Evolutionary conservation across 2,329 filamentous ascomycete genomes (phyloP).

Genomic region (Penicillium crustosum): DNA sequence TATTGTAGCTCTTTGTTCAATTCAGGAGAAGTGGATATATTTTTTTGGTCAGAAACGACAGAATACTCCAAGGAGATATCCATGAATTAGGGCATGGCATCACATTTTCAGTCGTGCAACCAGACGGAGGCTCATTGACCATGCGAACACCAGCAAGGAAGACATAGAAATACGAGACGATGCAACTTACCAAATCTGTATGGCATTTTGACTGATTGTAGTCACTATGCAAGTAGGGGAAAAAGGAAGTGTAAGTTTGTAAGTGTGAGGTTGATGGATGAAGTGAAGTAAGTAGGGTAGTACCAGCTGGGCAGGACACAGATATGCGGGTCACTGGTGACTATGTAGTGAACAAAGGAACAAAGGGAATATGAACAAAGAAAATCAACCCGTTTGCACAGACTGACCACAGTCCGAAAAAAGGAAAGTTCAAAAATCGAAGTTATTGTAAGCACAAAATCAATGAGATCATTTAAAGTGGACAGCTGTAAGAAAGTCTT

Average conservation of each 20-base stretch:
- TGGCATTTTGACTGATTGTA: constrained; percentile 11
- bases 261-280: neutral
- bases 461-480: neutral
- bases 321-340: neutral
- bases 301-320: neutral
- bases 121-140: neutral
- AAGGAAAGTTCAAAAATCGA: neutral
- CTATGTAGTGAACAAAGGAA: neutral
- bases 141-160: neutral
- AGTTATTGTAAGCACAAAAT: neutral
- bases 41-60: neutral
- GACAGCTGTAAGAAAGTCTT: too few relatives aligned
- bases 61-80: neutral
- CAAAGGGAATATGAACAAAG: neutral
- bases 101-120: neutral
- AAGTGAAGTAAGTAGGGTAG: neutral
- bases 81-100: neutral
- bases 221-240: neutral
- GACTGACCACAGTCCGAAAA: neutral
- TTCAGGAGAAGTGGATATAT: too few relatives aligned
- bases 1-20: neutral
- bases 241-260: neutral
- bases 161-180: neutral
- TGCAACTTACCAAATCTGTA: constrained; percentile 31
- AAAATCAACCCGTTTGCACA: neutral